Conservation (phyloP, 495 filamentous ascomycete species). For the Apodospora peruviana region DNA sequence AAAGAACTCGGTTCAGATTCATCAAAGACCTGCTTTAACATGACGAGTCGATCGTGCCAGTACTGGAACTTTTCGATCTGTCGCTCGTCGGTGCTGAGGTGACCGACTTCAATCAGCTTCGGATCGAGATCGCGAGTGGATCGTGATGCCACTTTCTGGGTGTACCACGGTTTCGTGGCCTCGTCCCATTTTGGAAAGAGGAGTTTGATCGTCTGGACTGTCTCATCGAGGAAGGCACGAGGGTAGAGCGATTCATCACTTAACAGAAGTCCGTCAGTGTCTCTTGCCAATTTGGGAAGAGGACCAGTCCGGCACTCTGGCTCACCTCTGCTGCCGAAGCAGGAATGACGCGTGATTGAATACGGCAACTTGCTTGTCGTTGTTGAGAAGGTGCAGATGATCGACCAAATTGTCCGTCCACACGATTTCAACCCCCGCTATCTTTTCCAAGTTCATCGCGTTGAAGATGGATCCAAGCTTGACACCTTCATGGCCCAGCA, state of each 20-base stretch:
- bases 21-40: conserved; percentile 1
- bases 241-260: background rate
- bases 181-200: background rate
- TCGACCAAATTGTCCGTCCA: conserved; percentile 43
- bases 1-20: background rate
- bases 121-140: background rate
- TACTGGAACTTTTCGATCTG: background rate
- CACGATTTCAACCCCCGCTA: conserved; percentile 33
- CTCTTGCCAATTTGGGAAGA: background rate
- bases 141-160: background rate
- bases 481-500: background rate
- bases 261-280: background rate
- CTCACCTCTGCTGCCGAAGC: background rate
- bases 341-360: conserved; percentile 32
- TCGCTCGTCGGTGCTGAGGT: background rate
- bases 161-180: background rate
- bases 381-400: conserved; percentile 38
- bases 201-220: background rate
- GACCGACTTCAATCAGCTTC: background rate
- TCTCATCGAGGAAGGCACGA: background rate
- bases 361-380: conserved; percentile 32
- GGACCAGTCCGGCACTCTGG: background rate
- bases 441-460: conserved; percentile 8
- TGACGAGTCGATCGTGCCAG: conserved; percentile 4
- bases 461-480: conserved; percentile 17